Evolutionary conservation across 371 early-diverging fungal species (phyloP), one percentile per base, ranked within the genome.

Genomic region (Phascolomyces articulosus): DNA sequence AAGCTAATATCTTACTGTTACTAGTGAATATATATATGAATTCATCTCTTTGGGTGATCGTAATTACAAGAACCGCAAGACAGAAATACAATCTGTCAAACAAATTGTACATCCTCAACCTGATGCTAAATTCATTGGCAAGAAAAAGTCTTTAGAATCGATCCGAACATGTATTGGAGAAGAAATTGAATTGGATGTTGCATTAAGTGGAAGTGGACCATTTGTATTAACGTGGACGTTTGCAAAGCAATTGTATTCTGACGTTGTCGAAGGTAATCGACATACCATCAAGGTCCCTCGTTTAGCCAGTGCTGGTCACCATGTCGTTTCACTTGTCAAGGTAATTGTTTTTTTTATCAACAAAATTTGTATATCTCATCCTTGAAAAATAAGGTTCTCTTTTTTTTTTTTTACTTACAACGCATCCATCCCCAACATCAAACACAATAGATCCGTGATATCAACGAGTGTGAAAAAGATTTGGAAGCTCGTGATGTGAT

Each of bases 91-190:
- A 16, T 60, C 73, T 1, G 70, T 80, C 57, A 66, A 73, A 11
- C 83, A 83, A 56, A 57, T 66, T 1, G 83, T 83, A 1, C 80
- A 80, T 65, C 83, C 83, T 63, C 83, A 83, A 60, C 83, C 83
- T 16, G 74, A 80, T 55, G 83, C 83, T 38, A 62, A 67, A n/a
- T 83, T 83, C 58, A 71, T 29, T n/a, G 64, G 59, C 18, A 47
- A 55, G 53, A 60, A 20, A 34, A 44, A 44, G 13, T 28, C 38
- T 8, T 29, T 62, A 8, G 57, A 66, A 21, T n/a, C 71, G 11
- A 53, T 73, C 7, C 74, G 75, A 16, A 80, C 79, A 0, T 83
- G 83, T 63, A 61, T 80, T 40, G 79, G 79, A 23, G 77, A 83
- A 59, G 64, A 68, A 9, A 40, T 78, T 13, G 64, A 64, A 24